Conservation (phyloP, 441 rosid species). For the Populus hybrid region DNA sequence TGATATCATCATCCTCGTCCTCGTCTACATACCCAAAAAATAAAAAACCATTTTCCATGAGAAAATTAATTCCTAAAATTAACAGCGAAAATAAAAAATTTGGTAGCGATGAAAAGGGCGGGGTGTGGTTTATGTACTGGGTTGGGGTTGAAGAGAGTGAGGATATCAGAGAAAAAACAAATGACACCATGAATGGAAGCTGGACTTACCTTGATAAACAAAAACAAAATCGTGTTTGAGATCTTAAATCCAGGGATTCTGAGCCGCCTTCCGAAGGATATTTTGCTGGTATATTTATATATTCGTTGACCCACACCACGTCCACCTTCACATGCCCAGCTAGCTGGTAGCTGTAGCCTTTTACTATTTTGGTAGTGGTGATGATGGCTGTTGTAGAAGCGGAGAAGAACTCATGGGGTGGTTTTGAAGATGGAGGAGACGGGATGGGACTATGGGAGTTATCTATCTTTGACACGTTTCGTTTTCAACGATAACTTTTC, state of each 20-base stretch:
- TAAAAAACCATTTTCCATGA: too few relatives aligned
- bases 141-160: background rate
- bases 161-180: background rate
- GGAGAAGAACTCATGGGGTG: background rate
- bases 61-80: too few relatives aligned
- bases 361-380: background rate
- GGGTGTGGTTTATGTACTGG: too few relatives aligned
- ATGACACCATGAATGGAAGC: background rate
- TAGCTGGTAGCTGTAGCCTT: background rate
- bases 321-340: background rate
- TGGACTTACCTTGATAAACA: background rate
- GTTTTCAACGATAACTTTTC: too few relatives aligned
- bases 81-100: too few relatives aligned
- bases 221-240: background rate
- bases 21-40: too few relatives aligned
- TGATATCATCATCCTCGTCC: too few relatives aligned
- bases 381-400: background rate
- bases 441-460: background rate
- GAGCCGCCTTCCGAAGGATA: background rate
- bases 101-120: too few relatives aligned
- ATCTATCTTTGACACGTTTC: background rate
- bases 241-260: background rate
- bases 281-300: too few relatives aligned
- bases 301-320: background rate
- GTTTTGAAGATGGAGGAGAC: background rate